These are phyloP conservation scores for Fusarium brevicatenulatum DNA, from an alignment of 2,329 filamentous ascomycete genomes.

Conservation along the genomic window DNA sequence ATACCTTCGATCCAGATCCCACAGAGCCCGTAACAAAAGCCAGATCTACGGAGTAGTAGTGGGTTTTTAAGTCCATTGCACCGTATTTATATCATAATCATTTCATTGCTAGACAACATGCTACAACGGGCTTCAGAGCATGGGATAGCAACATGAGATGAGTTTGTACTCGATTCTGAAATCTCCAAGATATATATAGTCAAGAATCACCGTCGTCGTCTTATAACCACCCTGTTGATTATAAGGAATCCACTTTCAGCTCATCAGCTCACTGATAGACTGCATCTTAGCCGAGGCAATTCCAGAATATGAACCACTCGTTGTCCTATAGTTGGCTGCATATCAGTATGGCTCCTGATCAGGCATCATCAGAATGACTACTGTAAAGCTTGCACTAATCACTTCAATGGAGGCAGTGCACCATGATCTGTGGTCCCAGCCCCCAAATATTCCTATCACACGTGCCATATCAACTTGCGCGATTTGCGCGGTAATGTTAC, in stretches of 20 bases:
- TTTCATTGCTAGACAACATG: neutral
- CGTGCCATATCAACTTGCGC: neutral
- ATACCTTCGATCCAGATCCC: constrained; percentile 26
- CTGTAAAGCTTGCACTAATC: constrained; percentile 20
- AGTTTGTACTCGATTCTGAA: neutral
- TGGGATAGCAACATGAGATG: neutral
- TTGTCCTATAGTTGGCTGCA: neutral
- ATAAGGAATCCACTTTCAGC: constrained; percentile 10
- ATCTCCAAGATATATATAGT: neutral
- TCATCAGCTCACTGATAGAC: constrained; percentile 14
- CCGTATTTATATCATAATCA: neutral
- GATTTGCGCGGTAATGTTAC: neutral
- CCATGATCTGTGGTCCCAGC: constrained; percentile 5
- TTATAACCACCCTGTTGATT: constrained; percentile 4
- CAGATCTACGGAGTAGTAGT: neutral
- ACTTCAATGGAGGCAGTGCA: neutral
- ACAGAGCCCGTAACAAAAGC: neutral
- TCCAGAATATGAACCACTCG: neutral
- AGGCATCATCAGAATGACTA: neutral
- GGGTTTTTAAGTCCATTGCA: neutral
- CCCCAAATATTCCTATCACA: constrained; percentile 9
- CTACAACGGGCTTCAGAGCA: neutral
- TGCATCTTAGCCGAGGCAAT: constrained; percentile 11
- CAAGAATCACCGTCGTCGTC: neutral
- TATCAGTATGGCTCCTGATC: neutral